Percentiles rank a stretch among this genome's conserved stretches.
These are phyloP conservation scores for Xylaria palmicola DNA, from an alignment of 495 filamentous ascomycete genomes.

Conservation along the genomic window DNA sequence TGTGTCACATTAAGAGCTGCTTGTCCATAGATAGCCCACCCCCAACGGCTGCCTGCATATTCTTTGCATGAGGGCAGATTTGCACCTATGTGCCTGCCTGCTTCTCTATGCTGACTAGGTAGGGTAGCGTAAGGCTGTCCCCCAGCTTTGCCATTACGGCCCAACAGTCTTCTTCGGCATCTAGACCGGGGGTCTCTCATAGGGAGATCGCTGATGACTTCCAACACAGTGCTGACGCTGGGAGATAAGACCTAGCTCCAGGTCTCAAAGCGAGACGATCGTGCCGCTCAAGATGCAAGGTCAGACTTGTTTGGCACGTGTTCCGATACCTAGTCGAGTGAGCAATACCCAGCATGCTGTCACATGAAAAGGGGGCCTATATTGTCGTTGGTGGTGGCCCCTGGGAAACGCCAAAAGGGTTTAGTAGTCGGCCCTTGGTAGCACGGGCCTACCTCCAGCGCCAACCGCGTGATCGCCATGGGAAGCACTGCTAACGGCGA, in stretches of 20 bases:
- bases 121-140: constrained; percentile 10
- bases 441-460: constrained; percentile 3
- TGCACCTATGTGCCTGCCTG: constrained; percentile 8
- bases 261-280: constrained; percentile 12
- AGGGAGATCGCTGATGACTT: not conserved
- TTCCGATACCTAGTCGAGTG: not conserved
- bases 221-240: constrained; percentile 2
- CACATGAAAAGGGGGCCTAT: not conserved
- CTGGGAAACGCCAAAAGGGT: not conserved
- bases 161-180: constrained; percentile 7
- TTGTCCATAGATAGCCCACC: constrained; percentile 11
- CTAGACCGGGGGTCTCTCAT: not conserved
- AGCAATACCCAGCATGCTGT: not conserved
- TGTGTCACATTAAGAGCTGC: constrained; percentile 13
- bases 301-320: constrained; percentile 11
- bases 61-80: constrained; percentile 14
- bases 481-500: constrained; percentile 5
- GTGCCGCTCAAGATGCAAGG: not conserved
- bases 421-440: not conserved
- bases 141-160: constrained; percentile 7
- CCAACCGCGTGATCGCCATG: constrained; percentile 10
- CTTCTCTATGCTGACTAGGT: not conserved
- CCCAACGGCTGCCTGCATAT: constrained; percentile 7
- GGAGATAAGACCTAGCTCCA: not conserved
- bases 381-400: not conserved